Evolutionary conservation across 345 rosid genomes (phyloP).

Genomic region (Toxicodendron radicans): DNA sequence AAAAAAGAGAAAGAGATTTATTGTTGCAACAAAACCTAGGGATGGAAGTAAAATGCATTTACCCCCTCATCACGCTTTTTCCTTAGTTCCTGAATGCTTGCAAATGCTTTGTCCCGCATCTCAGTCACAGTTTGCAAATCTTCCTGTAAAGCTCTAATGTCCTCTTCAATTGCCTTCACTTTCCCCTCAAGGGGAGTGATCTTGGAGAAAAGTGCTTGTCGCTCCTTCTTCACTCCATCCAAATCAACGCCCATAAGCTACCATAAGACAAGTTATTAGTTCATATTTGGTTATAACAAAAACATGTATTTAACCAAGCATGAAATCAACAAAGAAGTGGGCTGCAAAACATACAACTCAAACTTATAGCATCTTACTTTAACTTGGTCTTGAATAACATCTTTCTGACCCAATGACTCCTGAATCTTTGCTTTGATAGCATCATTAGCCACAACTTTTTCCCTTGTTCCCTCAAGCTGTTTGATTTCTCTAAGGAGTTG

Average conservation of each 20-base stretch:
- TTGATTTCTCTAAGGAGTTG: constrained; percentile 85
- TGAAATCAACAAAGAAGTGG: constrained; percentile 2
- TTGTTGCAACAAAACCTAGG: background rate
- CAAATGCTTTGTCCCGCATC: constrained; percentile 63
- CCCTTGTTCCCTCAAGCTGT: constrained; percentile 92
- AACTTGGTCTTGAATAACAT: constrained; percentile 86
- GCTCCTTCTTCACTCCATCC: constrained; percentile 88
- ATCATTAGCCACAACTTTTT: constrained; percentile 79
- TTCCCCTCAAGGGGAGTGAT: constrained; percentile 52
- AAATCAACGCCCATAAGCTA: constrained; percentile 88
- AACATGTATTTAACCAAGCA: background rate
- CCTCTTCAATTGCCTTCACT: constrained; percentile 54
- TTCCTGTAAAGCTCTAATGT: constrained; percentile 53
- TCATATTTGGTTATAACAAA: background rate
- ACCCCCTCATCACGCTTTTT: constrained; percentile 73
- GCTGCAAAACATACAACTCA: background rate
- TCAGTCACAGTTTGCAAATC: constrained; percentile 49
- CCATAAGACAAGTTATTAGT: constrained; percentile 18
- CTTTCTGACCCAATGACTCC: constrained; percentile 87
- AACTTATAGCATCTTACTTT: constrained; percentile 57
- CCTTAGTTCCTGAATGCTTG: constrained; percentile 57
- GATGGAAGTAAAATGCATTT: constrained; percentile 21
- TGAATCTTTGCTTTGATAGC: constrained; percentile 79
- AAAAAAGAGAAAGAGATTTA: background rate
- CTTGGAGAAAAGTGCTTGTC: constrained; percentile 64